Evolutionary conservation across 106 monocot species (phyloP), one percentile per base, ranked within the genome.

Genomic region (Platanthera guangdongensis): DNA sequence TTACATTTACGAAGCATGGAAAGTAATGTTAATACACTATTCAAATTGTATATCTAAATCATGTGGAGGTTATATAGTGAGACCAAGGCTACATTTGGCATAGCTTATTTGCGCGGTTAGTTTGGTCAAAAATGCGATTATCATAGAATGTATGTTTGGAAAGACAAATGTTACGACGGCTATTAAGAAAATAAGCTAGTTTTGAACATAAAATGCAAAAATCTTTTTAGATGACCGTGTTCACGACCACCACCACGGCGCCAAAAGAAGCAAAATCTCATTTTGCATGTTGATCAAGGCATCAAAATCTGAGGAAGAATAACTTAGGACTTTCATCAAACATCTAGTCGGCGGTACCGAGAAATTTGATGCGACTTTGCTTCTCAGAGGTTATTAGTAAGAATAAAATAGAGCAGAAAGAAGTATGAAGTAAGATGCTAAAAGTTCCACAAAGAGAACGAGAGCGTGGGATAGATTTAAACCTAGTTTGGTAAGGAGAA

Each of bases 401-500:
- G 13, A 32, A 67, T 11, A 59, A 8, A 12, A 30, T 70, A 39
- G 4, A 70, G 70, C 70, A 7, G 47, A 46, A 70, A 70, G 47
- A 70, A 70, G 47, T 25, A 12, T 47, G 16, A 47, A 6, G 9
- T 48, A 70, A 28, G 3, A 65, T 65, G 5, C 65, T 7, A 65
- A 9, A 19, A 8, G 39, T 19, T 55, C n/a, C 4, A 57, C 6
- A 67, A 13, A 70, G n/a, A 73, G 11, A 51, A 21, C 7, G 52
- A 52, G 25, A 4, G 21, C 49, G 49, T 4, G 65, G 39, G 18
- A 50, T 47, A 51, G 32, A 30, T 3, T 22, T 1, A 1, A 67
- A 99, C 97, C 97, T 73, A 99, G 85, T 83, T 94, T 99, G 50
- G 87, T 85, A 82, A 94, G 94, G 79, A 99, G 92, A 4, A 99